Conservation (phyloP, 2,329 filamentous ascomycete genomes). For the Sporothrix luriei region DNA sequence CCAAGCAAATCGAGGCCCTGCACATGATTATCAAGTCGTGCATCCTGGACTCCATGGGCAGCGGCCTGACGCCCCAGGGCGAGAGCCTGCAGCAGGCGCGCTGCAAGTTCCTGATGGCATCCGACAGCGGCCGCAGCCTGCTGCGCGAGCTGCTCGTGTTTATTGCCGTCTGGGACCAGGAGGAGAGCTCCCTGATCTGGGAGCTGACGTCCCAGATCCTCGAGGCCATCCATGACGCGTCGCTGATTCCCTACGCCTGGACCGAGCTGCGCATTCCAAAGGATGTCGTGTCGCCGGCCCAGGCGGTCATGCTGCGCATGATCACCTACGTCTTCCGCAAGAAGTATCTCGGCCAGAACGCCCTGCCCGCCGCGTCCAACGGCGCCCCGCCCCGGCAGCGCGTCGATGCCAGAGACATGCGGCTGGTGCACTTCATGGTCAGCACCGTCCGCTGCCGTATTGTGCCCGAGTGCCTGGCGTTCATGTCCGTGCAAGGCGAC, state of each 20-base stretch:
- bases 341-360: conserved; percentile 44
- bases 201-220: conserved; percentile 96
- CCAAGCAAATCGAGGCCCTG: conserved; percentile 91
- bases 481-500: conserved; percentile 90
- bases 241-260: conserved; percentile 88
- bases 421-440: conserved; percentile 82
- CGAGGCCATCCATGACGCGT: conserved; percentile 86
- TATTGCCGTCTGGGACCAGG: conserved; percentile 94
- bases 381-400: not conserved
- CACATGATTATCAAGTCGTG: conserved; percentile 98
- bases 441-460: conserved; percentile 90
- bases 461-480: conserved; percentile 89
- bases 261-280: conserved; percentile 89
- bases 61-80: conserved; percentile 65
- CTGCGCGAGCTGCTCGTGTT: conserved; percentile 91
- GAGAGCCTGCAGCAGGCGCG: conserved; percentile 88
- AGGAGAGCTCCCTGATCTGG: conserved; percentile 91
- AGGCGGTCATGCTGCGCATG: conserved; percentile 88
- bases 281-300: conserved; percentile 92
- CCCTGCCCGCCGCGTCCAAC: conserved; percentile 38
- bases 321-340: conserved; percentile 83
- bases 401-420: conserved; percentile 59
- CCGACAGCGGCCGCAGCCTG: conserved; percentile 87
- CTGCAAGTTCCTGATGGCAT: conserved; percentile 84
- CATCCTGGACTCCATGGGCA: conserved; percentile 79